Evolutionary conservation across 2,329 filamentous ascomycete species (phyloP).

Genomic region (Apiospora arundinis): DNA sequence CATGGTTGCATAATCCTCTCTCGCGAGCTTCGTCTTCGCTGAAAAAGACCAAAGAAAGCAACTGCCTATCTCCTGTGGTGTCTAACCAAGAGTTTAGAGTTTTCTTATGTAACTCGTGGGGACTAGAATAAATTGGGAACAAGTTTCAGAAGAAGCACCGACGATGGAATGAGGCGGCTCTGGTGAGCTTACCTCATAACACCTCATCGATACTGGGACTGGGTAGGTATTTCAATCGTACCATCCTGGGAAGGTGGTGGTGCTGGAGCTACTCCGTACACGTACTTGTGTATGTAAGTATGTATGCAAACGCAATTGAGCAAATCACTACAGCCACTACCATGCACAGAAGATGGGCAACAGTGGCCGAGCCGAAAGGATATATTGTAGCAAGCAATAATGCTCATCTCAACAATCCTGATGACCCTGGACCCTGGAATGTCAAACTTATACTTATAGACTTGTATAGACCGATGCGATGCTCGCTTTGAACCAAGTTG

Average conservation of each 20-base stretch:
- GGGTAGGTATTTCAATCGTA: not conserved
- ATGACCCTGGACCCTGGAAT: not conserved
- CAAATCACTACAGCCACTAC: no score
- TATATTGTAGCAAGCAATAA: not conserved
- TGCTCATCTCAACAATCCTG: not conserved
- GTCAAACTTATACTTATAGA: not conserved
- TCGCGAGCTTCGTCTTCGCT: not conserved
- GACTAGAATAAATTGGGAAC: slow-evolving; percentile 15
- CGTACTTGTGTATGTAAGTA: not conserved
- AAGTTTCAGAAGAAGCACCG: slow-evolving; percentile 19
- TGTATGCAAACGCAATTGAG: not conserved
- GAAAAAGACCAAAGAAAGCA: not conserved
- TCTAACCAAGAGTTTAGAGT: slow-evolving; percentile 16
- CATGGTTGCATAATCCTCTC: not conserved
- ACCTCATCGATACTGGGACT: slow-evolving; percentile 4
- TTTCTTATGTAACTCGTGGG: slow-evolving; percentile 16
- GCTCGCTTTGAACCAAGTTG: not conserved
- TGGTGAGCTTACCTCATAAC: slow-evolving; percentile 15
- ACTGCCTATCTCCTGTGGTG: not conserved
- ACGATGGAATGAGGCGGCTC: slow-evolving; percentile 11
- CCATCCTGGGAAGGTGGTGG: not conserved
- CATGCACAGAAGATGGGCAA: no score
- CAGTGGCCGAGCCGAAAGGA: not conserved
- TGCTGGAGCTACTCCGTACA: not conserved
- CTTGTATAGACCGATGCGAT: not conserved